Evolutionary conservation across 164 flowering plant species (phyloP), one percentile per base, ranked within the genome.

Genomic region (Aristolochia californica): DNA sequence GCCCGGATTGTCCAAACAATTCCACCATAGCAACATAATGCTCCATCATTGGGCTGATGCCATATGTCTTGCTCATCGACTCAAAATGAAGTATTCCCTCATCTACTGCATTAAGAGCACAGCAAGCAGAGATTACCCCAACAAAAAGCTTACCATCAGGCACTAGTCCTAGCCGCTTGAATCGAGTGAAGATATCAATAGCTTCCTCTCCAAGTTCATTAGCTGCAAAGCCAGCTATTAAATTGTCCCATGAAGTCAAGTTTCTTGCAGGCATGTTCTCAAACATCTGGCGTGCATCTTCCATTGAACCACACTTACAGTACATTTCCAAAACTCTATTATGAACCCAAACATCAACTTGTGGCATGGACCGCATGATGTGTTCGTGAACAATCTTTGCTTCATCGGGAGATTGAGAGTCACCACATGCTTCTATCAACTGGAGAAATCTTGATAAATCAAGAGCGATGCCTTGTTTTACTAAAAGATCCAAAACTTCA

Each of bases 41-140:
- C 55, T 74, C 73, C 81, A 83, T 80, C n/a, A 82, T 48, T 8
- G 93, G 90, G 34, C 61, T 62, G 59, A 88, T 78, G 21, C 79
- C 80, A 65, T 71, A 82, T 18, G 64, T 73, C 28, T 73, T 83
- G 50, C 57, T 66, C 96, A 87, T 80, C 13, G 84, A 76, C 40
- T 80, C 78, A 59, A 85, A 82, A 38, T 88, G 94, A 68, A 82
- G 28, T 80, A 83, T 71, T 38, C 91, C 96, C 65, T 88, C 94
- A 49, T 65, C 62, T 27, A 78, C 66, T 44, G 84, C 94, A 51
- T 74, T 64, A 38, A 84, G 1, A 13, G 70, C 74, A 67, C 78
- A 59, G 64, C 91, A 89, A 11, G 93, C 90, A 62, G 59, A 56
- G 58, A 89, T 82, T 8, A 89, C 78, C 7, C 83, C 80, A 14